These are phyloP conservation scores for Lactarius hengduanensis DNA, from an alignment of 768 basidiomycete species.

Conservation along the genomic window DNA sequence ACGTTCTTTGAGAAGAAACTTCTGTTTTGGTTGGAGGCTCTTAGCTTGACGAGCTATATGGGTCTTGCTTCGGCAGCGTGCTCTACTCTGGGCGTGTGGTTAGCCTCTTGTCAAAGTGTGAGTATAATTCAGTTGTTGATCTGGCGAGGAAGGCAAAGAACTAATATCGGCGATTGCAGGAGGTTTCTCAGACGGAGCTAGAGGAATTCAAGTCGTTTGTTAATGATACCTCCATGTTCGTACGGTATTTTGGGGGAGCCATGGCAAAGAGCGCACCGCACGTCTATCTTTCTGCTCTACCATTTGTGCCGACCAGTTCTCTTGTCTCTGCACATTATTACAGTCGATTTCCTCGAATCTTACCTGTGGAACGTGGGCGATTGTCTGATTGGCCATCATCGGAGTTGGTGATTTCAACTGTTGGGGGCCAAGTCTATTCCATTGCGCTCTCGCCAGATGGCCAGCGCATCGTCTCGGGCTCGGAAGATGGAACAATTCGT, in stretches of 20 bases:
- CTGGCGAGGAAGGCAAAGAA: not conserved
- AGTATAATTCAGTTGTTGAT: not conserved
- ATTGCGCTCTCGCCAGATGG: not conserved
- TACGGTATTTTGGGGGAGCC: not conserved
- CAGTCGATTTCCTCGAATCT: not conserved
- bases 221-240: not conserved
- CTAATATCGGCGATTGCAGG: not conserved
- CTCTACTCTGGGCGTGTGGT: not conserved
- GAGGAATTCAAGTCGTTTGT: not conserved
- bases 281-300: not conserved
- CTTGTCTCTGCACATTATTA: not conserved
- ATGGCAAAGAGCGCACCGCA: not conserved
- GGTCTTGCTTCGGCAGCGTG: not conserved
- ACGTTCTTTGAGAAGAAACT: not conserved
- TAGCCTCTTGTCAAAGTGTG: not conserved
- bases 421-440: not conserved
- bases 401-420: not conserved
- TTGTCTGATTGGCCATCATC: not conserved
- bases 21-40: not conserved
- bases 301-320: not conserved
- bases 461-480: not conserved
- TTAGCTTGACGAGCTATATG: not conserved
- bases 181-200: not conserved
- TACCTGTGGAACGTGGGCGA: not conserved
- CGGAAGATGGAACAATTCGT: not conserved